Conservation (phyloP, 345 rosid species). For the Physaria fendleri region DNA sequence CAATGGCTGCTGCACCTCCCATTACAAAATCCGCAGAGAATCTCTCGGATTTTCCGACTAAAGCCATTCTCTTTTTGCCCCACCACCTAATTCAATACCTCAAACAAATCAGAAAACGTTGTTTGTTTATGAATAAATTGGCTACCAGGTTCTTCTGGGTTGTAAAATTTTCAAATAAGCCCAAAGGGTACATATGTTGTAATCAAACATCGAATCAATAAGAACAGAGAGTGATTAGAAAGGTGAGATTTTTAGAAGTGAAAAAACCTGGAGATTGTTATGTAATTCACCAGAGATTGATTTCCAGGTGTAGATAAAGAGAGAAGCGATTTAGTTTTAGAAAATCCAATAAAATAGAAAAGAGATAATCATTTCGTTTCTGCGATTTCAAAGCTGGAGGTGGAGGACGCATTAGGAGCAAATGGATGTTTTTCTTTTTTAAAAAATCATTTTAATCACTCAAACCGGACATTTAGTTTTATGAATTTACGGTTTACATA, state of each 20-base stretch:
- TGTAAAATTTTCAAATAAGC: not conserved
- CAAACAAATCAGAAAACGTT: not conserved
- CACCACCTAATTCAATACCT: conserved; percentile 11
- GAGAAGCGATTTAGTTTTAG: conserved; percentile 5
- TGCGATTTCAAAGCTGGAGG: no score
- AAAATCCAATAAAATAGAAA: conserved; percentile 12
- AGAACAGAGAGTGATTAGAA: not conserved
- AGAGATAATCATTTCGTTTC: conserved; percentile 22
- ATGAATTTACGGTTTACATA: no score
- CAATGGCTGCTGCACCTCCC: conserved; percentile 76
- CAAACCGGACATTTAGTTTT: no score
- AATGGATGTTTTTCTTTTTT: no score
- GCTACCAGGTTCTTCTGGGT: not conserved
- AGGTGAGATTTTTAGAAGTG: not conserved
- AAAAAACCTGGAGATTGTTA: conserved; percentile 26
- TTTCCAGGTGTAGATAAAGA: not conserved
- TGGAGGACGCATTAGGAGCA: no score
- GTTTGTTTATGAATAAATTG: no score
- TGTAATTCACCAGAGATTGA: no score
- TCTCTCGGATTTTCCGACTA: conserved; percentile 41
- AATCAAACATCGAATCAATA: not conserved
- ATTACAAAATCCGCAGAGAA: conserved; percentile 72
- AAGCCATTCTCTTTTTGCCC: conserved; percentile 27
- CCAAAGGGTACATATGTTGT: no score
- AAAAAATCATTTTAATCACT: no score